phyloP scores from a whole-genome alignment of 495 filamentous ascomycete species.

The Copromyces sp. region DNA sequence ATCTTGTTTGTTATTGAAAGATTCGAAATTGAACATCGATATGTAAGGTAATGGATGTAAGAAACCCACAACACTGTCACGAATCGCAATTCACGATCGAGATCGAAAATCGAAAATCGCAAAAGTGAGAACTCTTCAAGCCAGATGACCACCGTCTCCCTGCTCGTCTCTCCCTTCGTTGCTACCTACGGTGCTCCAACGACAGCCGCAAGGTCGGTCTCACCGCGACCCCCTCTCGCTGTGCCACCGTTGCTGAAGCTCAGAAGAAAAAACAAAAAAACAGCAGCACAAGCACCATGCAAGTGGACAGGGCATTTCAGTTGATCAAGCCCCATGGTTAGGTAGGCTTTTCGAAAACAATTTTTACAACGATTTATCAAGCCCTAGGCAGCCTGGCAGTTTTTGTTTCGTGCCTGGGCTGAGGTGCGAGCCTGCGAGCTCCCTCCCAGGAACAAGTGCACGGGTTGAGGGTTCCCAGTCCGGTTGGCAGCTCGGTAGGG shows the following conservation, averaged over 20 bases:
- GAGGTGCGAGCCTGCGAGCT: neutral
- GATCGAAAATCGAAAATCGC: neutral
- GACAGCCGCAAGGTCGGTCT: neutral
- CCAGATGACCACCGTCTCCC: neutral
- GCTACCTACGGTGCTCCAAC: neutral
- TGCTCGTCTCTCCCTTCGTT: neutral
- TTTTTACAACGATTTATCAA: neutral
- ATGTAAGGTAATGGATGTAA: neutral
- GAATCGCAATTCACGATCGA: neutral
- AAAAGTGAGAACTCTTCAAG: neutral
- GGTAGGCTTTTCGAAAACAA: neutral
- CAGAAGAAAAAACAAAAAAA: neutral
- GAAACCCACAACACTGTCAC: neutral
- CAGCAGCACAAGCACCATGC: neutral
- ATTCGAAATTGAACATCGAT: neutral
- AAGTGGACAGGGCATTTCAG: neutral
- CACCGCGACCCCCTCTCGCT: neutral
- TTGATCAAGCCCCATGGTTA: neutral
- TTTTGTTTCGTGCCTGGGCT: neutral
- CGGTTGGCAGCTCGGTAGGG: neutral
- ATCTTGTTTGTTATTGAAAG: neutral
- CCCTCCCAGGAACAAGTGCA: neutral
- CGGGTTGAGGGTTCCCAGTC: neutral
- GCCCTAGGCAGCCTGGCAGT: neutral
- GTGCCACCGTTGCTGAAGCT: neutral